A percentile compares a stretch with the other conserved stretches of the same genome.
Conservation (phyloP, 768 basidiomycete genomes). For the Amylocystis lapponica region DNA sequence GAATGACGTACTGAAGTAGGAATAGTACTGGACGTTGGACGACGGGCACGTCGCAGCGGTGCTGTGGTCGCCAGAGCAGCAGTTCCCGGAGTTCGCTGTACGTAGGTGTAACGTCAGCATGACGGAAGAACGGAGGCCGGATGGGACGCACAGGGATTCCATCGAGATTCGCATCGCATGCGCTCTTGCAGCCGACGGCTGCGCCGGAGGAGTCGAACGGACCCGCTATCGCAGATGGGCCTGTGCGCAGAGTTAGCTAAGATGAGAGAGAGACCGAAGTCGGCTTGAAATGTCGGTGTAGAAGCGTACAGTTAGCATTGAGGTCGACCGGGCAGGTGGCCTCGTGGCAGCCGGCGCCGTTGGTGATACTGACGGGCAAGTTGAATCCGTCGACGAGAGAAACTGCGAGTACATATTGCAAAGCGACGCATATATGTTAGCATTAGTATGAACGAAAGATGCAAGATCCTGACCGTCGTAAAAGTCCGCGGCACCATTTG, state of each 20-base stretch:
- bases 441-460: not conserved
- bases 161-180: conserved; percentile 26
- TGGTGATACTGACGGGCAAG: conserved; percentile 52
- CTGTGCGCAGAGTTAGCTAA: too few relatives aligned
- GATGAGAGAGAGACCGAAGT: conserved; percentile 7
- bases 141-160: conserved; percentile 19
- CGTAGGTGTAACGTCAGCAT: not conserved
- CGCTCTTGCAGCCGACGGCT: conserved; percentile 29
- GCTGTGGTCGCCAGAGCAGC: conserved; percentile 52
- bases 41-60: conserved; percentile 52
- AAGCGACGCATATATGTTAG: not conserved
- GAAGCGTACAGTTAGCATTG: conserved; percentile 44
- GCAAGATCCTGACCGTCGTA: conserved; percentile 22
- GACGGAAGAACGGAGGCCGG: not conserved
- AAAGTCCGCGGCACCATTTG: conserved; percentile 19
- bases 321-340: conserved; percentile 61
- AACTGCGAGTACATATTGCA: conserved; percentile 14
- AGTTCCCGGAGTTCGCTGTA: conserved; percentile 51
- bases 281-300: conserved; percentile 27
- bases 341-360: conserved; percentile 47
- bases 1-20: conserved; percentile 38
- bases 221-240: conserved; percentile 23
- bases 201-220: conserved; percentile 27
- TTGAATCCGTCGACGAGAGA: conserved; percentile 36
- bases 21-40: conserved; percentile 36